These are phyloP conservation scores for Saccharomyces hybrid DNA, from an alignment of 1,139 yeast species.

Conservation along the genomic window DNA sequence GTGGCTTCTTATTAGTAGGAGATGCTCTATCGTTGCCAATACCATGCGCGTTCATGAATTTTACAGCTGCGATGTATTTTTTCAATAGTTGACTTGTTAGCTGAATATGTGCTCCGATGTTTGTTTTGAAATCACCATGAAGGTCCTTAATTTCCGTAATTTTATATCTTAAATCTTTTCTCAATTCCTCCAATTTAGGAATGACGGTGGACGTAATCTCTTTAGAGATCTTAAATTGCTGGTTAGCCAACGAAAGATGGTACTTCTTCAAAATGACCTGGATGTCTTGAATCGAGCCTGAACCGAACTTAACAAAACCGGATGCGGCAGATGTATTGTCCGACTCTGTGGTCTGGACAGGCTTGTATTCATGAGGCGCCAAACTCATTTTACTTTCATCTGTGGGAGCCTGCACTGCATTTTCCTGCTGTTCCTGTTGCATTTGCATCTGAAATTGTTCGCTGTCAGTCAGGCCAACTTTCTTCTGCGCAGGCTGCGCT, in stretches of 20 bases:
- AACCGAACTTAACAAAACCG: slow-evolving; percentile 45
- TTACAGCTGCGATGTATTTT: slow-evolving; percentile 40
- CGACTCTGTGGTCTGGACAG: slow-evolving; percentile 10
- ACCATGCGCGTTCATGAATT: slow-evolving; percentile 37
- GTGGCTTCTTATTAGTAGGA: slow-evolving; percentile 12
- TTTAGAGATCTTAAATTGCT: slow-evolving; percentile 44
- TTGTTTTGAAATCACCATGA: slow-evolving; percentile 32
- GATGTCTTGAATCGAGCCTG: slow-evolving; percentile 45
- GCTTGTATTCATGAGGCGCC: slow-evolving; percentile 3
- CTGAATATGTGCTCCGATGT: slow-evolving; percentile 30
- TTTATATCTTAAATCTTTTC: slow-evolving; percentile 57
- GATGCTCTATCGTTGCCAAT: slow-evolving; percentile 34
- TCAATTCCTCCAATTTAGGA: slow-evolving; percentile 63
- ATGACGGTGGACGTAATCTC: slow-evolving; percentile 52
- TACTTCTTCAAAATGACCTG: slow-evolving; percentile 42
- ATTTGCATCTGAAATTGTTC: slow-evolving; percentile 14
- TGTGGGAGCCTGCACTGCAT: background rate
- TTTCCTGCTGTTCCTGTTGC: slow-evolving; percentile 3
- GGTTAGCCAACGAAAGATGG: slow-evolving; percentile 39
- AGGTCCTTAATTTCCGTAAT: slow-evolving; percentile 46
- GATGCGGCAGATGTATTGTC: slow-evolving; percentile 33
- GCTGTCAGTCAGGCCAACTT: background rate
- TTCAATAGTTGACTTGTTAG: slow-evolving; percentile 40
- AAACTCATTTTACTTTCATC: slow-evolving; percentile 1
- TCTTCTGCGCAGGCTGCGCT: slow-evolving; percentile 17